phyloP scores from a whole-genome alignment of 768 basidiomycete genomes.

The Russula dissimulans region DNA sequence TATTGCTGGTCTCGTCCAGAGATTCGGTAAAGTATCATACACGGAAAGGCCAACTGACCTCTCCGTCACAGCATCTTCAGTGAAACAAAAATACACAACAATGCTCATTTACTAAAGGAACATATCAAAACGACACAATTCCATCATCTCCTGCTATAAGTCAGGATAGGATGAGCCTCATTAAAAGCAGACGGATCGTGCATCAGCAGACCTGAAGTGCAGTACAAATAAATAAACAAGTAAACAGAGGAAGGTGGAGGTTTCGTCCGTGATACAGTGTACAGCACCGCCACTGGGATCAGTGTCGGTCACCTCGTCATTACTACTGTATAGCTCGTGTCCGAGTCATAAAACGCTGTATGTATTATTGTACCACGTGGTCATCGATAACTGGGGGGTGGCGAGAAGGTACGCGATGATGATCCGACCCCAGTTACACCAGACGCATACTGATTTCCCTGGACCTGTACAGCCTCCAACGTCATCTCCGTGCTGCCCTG shows the following conservation, averaged over 20 bases:
- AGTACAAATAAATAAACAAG: neutral
- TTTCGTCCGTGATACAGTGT: neutral
- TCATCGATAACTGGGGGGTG: slow-evolving; percentile 6
- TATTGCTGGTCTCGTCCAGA: no score
- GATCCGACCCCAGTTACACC: neutral
- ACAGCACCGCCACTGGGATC: neutral
- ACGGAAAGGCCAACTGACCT: no score
- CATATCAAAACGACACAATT: no score
- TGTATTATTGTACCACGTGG: neutral
- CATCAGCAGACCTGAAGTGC: neutral
- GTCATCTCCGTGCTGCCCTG: neutral
- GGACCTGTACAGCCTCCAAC: neutral
- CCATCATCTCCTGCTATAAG: no score
- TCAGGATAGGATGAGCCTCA: no score
- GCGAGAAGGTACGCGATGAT: neutral
- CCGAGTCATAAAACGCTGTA: neutral
- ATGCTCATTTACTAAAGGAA: no score
- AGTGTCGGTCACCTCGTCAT: neutral
- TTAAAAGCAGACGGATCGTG: no score
- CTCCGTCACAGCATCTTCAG: no score
- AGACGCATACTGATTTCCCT: neutral
- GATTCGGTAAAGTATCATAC: no score
- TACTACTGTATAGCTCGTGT: neutral
- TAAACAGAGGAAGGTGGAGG: neutral
- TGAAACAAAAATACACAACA: no score